Evolutionary conservation across 1,284 basidiomycete genomes (phyloP).

Genomic region (Malassezia caprae): DNA sequence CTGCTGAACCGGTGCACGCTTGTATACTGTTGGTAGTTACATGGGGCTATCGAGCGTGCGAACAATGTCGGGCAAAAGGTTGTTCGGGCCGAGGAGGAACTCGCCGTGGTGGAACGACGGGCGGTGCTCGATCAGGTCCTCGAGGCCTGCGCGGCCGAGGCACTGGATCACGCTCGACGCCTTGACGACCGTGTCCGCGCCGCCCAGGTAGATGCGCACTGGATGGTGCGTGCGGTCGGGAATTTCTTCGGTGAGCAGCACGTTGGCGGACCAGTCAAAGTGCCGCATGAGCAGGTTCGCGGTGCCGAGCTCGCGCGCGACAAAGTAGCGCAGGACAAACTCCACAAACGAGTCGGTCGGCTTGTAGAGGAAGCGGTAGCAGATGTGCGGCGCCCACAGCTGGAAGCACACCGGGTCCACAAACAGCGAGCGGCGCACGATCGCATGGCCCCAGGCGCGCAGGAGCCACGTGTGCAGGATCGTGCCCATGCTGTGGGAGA

Average conservation of each 20-base stretch:
- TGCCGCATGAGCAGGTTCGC: conserved; percentile 34
- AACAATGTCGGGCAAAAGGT: neutral
- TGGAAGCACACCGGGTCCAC: conserved; percentile 44
- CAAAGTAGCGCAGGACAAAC: conserved; percentile 39
- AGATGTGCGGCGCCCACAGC: conserved; percentile 38
- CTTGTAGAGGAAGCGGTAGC: conserved; percentile 39
- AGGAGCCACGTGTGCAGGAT: conserved; percentile 39
- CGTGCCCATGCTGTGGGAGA: conserved; percentile 44
- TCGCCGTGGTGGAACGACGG: conserved; percentile 11
- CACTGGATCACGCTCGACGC: conserved; percentile 3
- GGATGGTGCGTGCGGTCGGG: neutral
- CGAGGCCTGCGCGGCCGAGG: conserved; percentile 8
- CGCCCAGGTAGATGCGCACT: conserved; percentile 12
- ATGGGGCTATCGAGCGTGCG: conserved; percentile 2
- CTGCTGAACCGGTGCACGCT: conserved; percentile 38
- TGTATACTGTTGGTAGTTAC: conserved; percentile 31
- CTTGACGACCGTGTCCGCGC: conserved; percentile 13
- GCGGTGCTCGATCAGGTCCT: neutral
- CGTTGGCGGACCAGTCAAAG: conserved; percentile 39
- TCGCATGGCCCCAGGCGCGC: conserved; percentile 16
- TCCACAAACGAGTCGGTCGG: conserved; percentile 28
- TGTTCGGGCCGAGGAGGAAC: conserved; percentile 3
- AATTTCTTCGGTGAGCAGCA: conserved; percentile 36
- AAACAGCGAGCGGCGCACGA: conserved; percentile 30
- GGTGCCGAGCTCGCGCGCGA: conserved; percentile 30